phyloP scores from a whole-genome alignment of 345 rosid genomes.

The Eutrema yunnanense region DNA sequence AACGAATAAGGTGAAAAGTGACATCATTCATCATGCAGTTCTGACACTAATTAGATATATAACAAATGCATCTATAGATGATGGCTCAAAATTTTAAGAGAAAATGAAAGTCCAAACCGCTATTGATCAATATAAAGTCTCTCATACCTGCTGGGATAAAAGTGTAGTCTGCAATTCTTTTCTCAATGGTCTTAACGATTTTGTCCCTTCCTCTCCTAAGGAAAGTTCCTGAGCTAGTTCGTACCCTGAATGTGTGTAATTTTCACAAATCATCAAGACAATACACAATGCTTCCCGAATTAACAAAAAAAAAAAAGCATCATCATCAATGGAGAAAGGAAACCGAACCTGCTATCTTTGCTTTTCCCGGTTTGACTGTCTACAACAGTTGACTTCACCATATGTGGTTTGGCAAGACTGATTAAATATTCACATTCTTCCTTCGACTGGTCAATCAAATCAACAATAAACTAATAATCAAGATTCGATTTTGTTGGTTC shows the following conservation, averaged over 20 bases:
- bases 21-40: neutral
- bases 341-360: conserved; percentile 73
- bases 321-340: neutral
- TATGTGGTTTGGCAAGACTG: conserved; percentile 73
- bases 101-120: neutral
- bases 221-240: conserved; percentile 94
- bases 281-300: neutral
- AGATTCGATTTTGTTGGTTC: neutral
- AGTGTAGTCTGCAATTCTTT: conserved; percentile 85
- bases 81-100: neutral
- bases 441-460: conserved; percentile 53
- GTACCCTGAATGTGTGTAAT: conserved; percentile 47
- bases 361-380: conserved; percentile 81
- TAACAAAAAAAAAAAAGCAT: neutral
- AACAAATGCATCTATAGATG: neutral
- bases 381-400: conserved; percentile 86
- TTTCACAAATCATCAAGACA: conserved; percentile 4
- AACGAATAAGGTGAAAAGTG: neutral
- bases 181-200: conserved; percentile 55
- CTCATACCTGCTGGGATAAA: conserved; percentile 66
- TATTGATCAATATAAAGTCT: neutral
- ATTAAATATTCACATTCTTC: conserved; percentile 88
- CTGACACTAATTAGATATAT: neutral
- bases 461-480: neutral
- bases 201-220: conserved; percentile 69